A percentile compares a stretch with the other conserved stretches of the same genome.
Evolutionary conservation across 768 basidiomycete genomes (phyloP).

Genomic region (Termitomyces eurrhizus): DNA sequence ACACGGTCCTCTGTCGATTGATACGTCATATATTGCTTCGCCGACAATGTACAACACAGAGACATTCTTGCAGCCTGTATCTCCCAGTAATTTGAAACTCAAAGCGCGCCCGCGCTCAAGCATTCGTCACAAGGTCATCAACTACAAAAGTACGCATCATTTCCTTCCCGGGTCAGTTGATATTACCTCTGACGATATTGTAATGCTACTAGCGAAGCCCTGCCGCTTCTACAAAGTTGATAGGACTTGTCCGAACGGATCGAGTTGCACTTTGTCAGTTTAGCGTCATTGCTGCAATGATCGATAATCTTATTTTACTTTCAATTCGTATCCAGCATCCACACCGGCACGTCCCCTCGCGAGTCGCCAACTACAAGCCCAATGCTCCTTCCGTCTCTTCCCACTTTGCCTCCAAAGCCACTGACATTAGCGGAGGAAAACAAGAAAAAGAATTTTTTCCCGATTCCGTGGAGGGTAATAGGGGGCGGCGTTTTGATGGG

Average conservation of each 20-base stretch:
- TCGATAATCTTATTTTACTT: constrained; percentile 3
- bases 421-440: constrained; percentile 28
- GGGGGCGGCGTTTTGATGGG: constrained; percentile 75
- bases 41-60: constrained; percentile 10
- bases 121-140: constrained; percentile 29
- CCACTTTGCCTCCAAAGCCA: constrained; percentile 17
- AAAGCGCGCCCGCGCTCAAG: constrained; percentile 22
- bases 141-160: constrained; percentile 37
- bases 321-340: constrained; percentile 33
- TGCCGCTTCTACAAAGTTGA: constrained; percentile 51
- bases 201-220: constrained; percentile 45
- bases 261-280: constrained; percentile 57
- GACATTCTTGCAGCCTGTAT: constrained; percentile 6
- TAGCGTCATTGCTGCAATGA: background rate
- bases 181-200: background rate
- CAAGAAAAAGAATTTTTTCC: constrained; percentile 49
- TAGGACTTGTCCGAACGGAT: constrained; percentile 49
- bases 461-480: constrained; percentile 73
- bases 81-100: constrained; percentile 5
- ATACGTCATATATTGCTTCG: constrained; percentile 17
- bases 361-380: constrained; percentile 8
- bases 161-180: background rate
- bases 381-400: constrained; percentile 2
- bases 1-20: constrained; percentile 16
- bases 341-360: constrained; percentile 30